Evolutionary conservation across 1,284 basidiomycete species (phyloP), one percentile per base, ranked within the genome.

Genomic region (Marasmius sp.): DNA sequence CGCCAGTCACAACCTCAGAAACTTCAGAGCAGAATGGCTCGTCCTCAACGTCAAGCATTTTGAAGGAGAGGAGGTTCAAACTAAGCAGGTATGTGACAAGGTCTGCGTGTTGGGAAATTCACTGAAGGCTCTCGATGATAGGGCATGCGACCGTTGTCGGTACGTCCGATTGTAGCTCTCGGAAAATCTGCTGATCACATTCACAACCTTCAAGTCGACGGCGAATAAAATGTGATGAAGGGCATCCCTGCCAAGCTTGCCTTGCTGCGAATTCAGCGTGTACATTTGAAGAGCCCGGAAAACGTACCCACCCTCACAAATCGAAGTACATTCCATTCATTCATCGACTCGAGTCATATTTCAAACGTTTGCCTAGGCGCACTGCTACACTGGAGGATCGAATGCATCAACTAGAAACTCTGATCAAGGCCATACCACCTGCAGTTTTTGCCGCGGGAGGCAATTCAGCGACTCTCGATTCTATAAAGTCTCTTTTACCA

Each of bases 71-170:
- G 60, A 81, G 91, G 60, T 93, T 93, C 79, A 93, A 93, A 78
- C 76, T 93, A 62, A 92, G 88, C 84, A 88, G 91, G 91, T 89
- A 66, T 53, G 84, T 76, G 11, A 20, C 11, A n/a, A n/a, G 16
- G 16, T 36, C 37, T 43, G 33, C 11, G 39, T 38, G 18, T n/a
- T 34, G 33, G 56, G 9, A 49, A 34, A 48, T 64, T 52, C 50
- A 56, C 53, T 51, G 43, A 12, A 52, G 60, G 11, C 56, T 27
- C 27, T 27, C 27, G 27, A 27, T 66, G 63, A 36, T 63, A 92
- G 91, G 72, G 91, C 91, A 64, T 93, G 91, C 79, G 91, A 93
- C 81, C 88, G 91, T 63, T 93, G 91, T 80, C 85, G 91, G 90
- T 92, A 76, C 82, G 88, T 71, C 60, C 38, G 20, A 36, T 18